Evolutionary conservation across 257 asterid species (phyloP), one percentile per base, ranked within the genome.

Genomic region (Nicotiana tomentosiformis): DNA sequence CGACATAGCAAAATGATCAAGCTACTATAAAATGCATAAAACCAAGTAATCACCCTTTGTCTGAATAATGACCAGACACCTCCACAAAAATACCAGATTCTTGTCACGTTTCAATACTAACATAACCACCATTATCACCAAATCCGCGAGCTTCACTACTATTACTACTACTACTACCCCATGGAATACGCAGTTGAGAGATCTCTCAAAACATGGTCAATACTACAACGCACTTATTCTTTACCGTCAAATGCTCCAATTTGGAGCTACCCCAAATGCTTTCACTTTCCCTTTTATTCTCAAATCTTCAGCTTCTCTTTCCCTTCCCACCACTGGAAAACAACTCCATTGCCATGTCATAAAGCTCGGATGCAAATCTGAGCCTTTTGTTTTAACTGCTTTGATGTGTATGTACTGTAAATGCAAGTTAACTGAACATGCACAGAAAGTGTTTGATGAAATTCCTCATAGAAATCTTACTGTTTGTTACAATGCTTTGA

Each of bases 371-470:
- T 93, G 98, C 82, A 88, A 78, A 39, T 86, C 80, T 29, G 98
- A 96, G 32, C 99, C 98, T 56, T 94, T 92, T 82, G 97, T 96
- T 15, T 94, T 89, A 67, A 96, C 98, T 33, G 94, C 94, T 46
- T 82, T 94, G 82, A 87, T 93, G 0, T 80, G 94, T 0, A 88
- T 90, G 92, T 93, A 96, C 66, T 86, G 91, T 32, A 88, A 84
- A 82, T 87, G 91, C 35, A 77, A 49, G 55, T 83, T 86, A 12
- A 35, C 82, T 16, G 86, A 62, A 3, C 43, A 84, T 74, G 98
- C 98, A 5, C 61, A 77, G 20, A 82, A 89, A 18, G 90, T 94
- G 93, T 96, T 96, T 80, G 97, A 92, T 68, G 98, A 91, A 89
- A 91, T 79, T 85, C 93, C 99, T 14, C 84, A 88, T 7, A 77